phyloP scores from a whole-genome alignment of 139 green algal genomes.

The Chlamydomonas incerta region DNA sequence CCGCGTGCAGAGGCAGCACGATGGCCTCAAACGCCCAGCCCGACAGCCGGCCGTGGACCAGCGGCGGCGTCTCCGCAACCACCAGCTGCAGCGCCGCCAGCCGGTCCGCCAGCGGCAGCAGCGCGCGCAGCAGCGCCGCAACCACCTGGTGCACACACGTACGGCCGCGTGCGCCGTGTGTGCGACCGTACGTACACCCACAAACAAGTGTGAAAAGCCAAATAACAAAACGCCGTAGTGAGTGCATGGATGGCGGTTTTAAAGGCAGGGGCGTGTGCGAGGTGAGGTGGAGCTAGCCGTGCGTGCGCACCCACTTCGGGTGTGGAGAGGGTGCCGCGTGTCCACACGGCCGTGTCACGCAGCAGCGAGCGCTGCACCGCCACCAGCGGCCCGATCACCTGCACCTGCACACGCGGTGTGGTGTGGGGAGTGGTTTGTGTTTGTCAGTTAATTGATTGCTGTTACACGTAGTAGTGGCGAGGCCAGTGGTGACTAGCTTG shows the following conservation, averaged over 20 bases:
- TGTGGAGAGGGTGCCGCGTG: not conserved
- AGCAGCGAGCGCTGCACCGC: constrained; percentile 28
- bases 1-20: constrained; percentile 17
- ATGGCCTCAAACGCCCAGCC: not conserved
- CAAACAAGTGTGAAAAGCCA: not conserved
- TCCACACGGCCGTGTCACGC: constrained; percentile 33
- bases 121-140: not conserved
- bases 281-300: not conserved
- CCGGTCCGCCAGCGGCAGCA: constrained; percentile 14
- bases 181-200: not conserved
- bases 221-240: not conserved
- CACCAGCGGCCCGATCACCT: constrained; percentile 14
- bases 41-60: constrained; percentile 9
- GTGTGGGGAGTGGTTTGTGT: too few species aligned
- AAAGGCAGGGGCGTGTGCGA: not conserved
- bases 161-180: too few species aligned
- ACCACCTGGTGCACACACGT: too few species aligned
- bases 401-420: too few species aligned
- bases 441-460: too few species aligned
- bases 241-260: not conserved
- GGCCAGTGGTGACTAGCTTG: too few species aligned
- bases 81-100: constrained; percentile 29
- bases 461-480: too few species aligned
- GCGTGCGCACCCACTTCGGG: constrained; percentile 16
- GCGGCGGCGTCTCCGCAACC: constrained; percentile 23